Conservation (phyloP, 176 grass and related monocot species). For the Urochloa ruziziensis region DNA sequence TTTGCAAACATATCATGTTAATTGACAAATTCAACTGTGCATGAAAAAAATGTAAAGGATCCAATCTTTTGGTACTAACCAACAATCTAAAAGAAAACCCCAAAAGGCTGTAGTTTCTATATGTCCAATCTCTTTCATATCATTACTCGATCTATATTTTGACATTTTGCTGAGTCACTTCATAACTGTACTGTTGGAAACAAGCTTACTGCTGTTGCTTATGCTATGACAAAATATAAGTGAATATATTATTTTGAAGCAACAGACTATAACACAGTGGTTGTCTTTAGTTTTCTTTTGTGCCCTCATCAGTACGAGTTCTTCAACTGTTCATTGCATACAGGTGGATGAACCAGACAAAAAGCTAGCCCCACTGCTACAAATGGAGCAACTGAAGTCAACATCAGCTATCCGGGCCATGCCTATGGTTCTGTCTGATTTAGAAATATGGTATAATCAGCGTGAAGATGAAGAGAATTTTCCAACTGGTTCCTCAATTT, state of each 20-base stretch:
- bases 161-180: not conserved
- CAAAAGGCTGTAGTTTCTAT: not conserved
- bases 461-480: not conserved
- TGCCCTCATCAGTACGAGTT: not conserved
- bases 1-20: not conserved
- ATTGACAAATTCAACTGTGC: not conserved
- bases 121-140: not conserved
- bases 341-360: not conserved
- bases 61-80: not conserved
- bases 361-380: not conserved
- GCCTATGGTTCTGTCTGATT: not conserved
- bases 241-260: not conserved
- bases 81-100: not conserved
- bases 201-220: not conserved
- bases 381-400: not conserved
- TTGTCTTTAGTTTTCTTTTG: not conserved
- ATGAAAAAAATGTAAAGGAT: not conserved
- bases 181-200: not conserved
- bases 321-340: not conserved
- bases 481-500: not conserved
- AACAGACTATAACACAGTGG: not conserved
- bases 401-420: slow-evolving; percentile 15
- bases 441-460: not conserved
- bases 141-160: not conserved
- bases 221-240: not conserved